Percentiles rank a stretch among this genome's conserved stretches.
Evolutionary conservation across 2,329 filamentous ascomycete genomes (phyloP).

Genomic region (Phaeosphaeria sp.): DNA sequence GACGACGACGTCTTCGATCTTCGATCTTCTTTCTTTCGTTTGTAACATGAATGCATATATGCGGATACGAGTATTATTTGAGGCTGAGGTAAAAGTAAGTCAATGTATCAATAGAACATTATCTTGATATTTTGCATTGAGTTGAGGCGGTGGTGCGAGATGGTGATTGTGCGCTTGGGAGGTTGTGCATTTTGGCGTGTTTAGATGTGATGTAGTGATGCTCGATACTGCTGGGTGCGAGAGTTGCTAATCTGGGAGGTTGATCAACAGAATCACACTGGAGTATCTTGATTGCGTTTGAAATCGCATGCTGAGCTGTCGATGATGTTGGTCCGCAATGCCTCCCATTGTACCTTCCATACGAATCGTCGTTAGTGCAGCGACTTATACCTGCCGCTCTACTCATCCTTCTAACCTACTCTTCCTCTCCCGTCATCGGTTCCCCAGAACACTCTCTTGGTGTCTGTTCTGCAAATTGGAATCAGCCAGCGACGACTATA

Average conservation of each 20-base stretch:
- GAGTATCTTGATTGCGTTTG: background rate
- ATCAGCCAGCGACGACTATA: constrained; percentile 18
- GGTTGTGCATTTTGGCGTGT: background rate
- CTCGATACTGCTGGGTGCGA: background rate
- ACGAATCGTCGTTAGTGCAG: constrained; percentile 1
- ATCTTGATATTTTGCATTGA: background rate
- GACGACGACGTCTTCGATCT: too few species aligned
- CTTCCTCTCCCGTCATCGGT: constrained; percentile 9
- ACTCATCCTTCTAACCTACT: background rate
- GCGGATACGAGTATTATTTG: background rate
- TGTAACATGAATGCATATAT: background rate
- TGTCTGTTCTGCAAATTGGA: constrained; percentile 25
- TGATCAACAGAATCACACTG: background rate
- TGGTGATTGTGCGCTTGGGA: background rate
- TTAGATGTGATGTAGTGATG: background rate
- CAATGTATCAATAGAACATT: background rate
- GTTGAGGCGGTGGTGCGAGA: background rate
- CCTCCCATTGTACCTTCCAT: constrained; percentile 4
- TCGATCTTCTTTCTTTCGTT: too few species aligned
- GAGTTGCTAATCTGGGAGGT: background rate
- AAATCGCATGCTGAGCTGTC: background rate
- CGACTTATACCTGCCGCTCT: background rate
- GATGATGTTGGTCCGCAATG: background rate
- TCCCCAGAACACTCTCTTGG: constrained; percentile 5
- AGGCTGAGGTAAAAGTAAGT: background rate